These are phyloP conservation scores for Ophiocordyceps sinensis DNA, from an alignment of 2,329 filamentous ascomycete species.

Conservation along the genomic window DNA sequence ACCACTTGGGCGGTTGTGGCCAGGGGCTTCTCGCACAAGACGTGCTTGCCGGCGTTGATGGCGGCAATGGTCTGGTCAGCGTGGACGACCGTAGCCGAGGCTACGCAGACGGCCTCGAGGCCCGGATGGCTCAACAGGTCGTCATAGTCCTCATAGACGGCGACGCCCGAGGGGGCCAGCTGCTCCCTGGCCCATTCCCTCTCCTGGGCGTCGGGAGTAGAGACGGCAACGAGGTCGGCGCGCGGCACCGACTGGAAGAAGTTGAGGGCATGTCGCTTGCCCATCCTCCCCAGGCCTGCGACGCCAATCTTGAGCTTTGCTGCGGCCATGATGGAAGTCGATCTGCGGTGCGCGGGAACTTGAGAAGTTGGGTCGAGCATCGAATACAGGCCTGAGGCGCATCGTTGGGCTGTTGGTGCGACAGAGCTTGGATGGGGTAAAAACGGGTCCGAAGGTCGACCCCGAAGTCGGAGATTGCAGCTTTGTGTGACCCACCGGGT, in stretches of 20 bases:
- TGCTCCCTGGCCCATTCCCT: slow-evolving; percentile 27
- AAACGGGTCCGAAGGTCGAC: too few relatives aligned
- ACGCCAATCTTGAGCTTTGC: slow-evolving; percentile 26
- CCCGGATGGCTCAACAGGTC: slow-evolving; percentile 27
- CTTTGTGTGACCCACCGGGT: too few relatives aligned
- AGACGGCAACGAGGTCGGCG: slow-evolving; percentile 33
- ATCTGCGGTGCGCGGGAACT: too few relatives aligned
- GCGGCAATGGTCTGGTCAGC: slow-evolving; percentile 40
- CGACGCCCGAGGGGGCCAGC: slow-evolving; percentile 28
- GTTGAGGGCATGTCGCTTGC: slow-evolving; percentile 34
- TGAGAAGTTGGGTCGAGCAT: not conserved
- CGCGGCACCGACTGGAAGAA: slow-evolving; percentile 29
- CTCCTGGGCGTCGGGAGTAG: slow-evolving; percentile 28
- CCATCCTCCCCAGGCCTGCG: slow-evolving; percentile 37
- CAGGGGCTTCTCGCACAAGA: slow-evolving; percentile 45
- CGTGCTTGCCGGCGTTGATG: slow-evolving; percentile 37
- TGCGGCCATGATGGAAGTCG: slow-evolving; percentile 6
- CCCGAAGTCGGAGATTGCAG: too few relatives aligned
- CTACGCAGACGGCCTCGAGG: slow-evolving; percentile 24
- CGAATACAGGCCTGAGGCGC: too few relatives aligned
- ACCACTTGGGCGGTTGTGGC: slow-evolving; percentile 43
- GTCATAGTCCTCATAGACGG: slow-evolving; percentile 28
- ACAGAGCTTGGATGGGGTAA: too few relatives aligned
- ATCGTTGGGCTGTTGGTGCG: too few relatives aligned
- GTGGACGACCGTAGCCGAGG: slow-evolving; percentile 35